Percentiles rank a stretch among this genome's conserved stretches.
Evolutionary conservation across 257 asterid species (phyloP).

Genomic region (Penstemon barbatus): DNA sequence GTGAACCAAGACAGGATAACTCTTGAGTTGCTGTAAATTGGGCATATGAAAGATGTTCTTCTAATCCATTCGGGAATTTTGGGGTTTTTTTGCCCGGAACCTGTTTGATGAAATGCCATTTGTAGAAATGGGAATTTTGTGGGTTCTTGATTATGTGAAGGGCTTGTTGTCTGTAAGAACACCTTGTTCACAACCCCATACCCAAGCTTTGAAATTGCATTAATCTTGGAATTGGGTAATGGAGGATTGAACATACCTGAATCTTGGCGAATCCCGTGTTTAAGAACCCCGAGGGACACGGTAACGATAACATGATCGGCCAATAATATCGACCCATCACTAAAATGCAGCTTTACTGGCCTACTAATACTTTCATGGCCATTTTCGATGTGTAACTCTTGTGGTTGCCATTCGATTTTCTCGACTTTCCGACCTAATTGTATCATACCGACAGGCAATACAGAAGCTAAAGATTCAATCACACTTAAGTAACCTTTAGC

Average conservation of each 20-base stretch:
- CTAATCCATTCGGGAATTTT: slow-evolving; percentile 78
- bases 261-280: slow-evolving; percentile 50
- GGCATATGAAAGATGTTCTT: slow-evolving; percentile 53
- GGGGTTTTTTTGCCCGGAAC: slow-evolving; percentile 33
- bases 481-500: slow-evolving; percentile 66
- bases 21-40: slow-evolving; percentile 58
- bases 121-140: slow-evolving; percentile 54
- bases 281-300: slow-evolving; percentile 78
- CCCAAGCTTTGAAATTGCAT: slow-evolving; percentile 75
- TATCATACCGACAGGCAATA: slow-evolving; percentile 61
- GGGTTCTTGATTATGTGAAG: background rate
- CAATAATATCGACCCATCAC: slow-evolving; percentile 52
- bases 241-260: slow-evolving; percentile 58
- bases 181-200: slow-evolving; percentile 87
- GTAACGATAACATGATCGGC: slow-evolving; percentile 86
- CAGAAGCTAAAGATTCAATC: slow-evolving; percentile 62
- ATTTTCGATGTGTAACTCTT: slow-evolving; percentile 32
- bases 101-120: slow-evolving; percentile 61
- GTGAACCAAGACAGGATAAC: slow-evolving; percentile 72
- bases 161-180: slow-evolving; percentile 44
- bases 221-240: slow-evolving; percentile 51
- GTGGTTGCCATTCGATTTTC: slow-evolving; percentile 60
- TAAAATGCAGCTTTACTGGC: slow-evolving; percentile 71
- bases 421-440: slow-evolving; percentile 56
- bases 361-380: slow-evolving; percentile 28